These are phyloP conservation scores for Sambucus nigra DNA, from an alignment of 129 eudicot species.

Conservation along the genomic window DNA sequence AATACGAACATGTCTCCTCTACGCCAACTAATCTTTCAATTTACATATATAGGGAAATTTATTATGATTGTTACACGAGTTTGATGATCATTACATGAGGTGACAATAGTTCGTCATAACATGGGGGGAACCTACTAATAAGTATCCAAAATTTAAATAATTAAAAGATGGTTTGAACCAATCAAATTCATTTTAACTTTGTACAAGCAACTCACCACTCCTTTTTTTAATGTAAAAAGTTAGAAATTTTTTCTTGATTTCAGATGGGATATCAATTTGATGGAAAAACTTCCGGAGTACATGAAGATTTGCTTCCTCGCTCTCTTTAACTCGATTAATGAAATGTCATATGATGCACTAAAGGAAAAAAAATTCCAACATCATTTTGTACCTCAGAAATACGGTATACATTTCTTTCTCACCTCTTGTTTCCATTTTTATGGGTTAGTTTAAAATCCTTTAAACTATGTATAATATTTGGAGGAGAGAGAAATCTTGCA, in stretches of 20 bases:
- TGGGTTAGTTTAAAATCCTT: too few relatives aligned
- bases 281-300: constrained; percentile 19
- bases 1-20: too few relatives aligned
- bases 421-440: too few relatives aligned
- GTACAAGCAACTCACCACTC: background rate
- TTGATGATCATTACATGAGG: too few relatives aligned
- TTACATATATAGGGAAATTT: background rate
- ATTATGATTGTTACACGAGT: background rate
- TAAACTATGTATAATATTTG: too few relatives aligned
- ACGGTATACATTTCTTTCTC: too few relatives aligned
- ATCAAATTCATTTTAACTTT: background rate
- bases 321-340: constrained; percentile 21
- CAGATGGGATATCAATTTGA: constrained; percentile 32
- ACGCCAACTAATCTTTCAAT: too few relatives aligned
- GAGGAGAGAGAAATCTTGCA: too few relatives aligned
- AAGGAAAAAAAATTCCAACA: constrained; percentile 17
- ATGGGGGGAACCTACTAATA: too few relatives aligned
- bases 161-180: too few relatives aligned
- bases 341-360: constrained; percentile 17
- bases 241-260: background rate
- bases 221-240: background rate
- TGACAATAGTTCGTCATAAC: too few relatives aligned
- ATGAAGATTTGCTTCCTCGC: constrained; percentile 22
- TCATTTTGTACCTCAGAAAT: constrained; percentile 3
- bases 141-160: too few relatives aligned